Base-by-base conservation (phyloP, 2,329 filamentous ascomycete species). In the Proliferodiscus dingleyae region DNA sequence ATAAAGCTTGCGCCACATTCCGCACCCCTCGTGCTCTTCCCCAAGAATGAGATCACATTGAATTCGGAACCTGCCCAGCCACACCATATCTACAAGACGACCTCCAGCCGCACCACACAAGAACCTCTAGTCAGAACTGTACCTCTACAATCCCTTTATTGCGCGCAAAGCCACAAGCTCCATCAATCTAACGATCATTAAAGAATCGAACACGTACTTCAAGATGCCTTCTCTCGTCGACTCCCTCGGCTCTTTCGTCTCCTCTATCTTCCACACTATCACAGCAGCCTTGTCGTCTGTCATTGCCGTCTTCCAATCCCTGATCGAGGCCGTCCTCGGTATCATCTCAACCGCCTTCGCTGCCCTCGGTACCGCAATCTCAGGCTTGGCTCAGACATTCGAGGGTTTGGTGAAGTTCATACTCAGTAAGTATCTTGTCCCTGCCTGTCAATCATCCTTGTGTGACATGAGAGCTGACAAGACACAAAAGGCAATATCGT, bases 401-500 rank as follows among this genome's bases (percentile, higher is more conserved):
- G 55, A 59, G 34, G 61, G 54, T 3, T 33, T 62, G 19, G 7
- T 60, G 11, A 61, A 59, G 41, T 63, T 63, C 45, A n/a, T 63
- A 4, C 34, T 62, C 23, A 54, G 60, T 62, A 51, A 47, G 58
- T 56, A 8, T 18, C n/a, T 2, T 26, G 11, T 2, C 11, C 2
- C 22, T 15, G 2, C n/a, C 28, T 16, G 6, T 15, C 11, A 6
- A 1, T 15, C 37, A 15, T 1, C 19, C n/a, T 15, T 34, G 2
- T 34, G 32, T 11, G 10, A 9, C 16, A 9, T 16, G 7, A 29
- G 11, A 6, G 9, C 22, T 47, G 9, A 40, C 47, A 24, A 38
- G 22, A 2, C 13, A 7, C 23, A 38, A 26, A 36, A 57, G 59
- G 55, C 45, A 63, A 63, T 32, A 57, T 61, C 26, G 19, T 63